phyloP scores from a whole-genome alignment of 164 flowering plant genomes.

The Warburgia ugandensis region DNA sequence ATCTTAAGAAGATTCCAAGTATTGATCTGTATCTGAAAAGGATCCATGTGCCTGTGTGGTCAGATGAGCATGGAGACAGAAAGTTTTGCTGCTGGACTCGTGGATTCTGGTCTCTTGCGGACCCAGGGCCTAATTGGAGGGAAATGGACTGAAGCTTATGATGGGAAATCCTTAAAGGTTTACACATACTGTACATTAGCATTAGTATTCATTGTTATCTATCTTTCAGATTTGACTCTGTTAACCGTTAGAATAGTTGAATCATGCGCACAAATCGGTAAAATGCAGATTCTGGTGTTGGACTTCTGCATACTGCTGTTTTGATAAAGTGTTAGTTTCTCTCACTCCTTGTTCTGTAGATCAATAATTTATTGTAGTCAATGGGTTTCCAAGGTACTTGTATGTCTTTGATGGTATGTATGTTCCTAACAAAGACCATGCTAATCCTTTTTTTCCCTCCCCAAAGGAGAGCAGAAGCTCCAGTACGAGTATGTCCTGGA shows the following conservation, averaged over 20 bases:
- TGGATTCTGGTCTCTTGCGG: slow-evolving; percentile 42
- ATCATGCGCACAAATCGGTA: no score
- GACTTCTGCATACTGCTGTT: no score
- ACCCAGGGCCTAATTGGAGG: slow-evolving; percentile 83
- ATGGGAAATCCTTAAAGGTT: slow-evolving; percentile 68
- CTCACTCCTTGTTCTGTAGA: no score
- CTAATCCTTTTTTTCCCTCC: no score
- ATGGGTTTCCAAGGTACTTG: no score
- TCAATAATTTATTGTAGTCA: no score
- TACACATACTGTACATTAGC: background rate
- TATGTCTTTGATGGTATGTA: no score
- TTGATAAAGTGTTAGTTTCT: no score
- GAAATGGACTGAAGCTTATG: slow-evolving; percentile 82
- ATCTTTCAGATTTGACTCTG: background rate
- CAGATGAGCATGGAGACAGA: slow-evolving; percentile 59
- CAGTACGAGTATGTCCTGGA: slow-evolving; percentile 12
- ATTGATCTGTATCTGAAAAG: no score
- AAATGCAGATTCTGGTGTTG: no score
- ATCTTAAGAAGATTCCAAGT: no score
- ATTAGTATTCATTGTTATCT: background rate
- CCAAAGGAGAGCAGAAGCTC: slow-evolving; percentile 12
- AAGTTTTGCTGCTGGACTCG: slow-evolving; percentile 34
- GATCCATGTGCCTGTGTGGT: background rate
- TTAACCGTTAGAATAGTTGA: background rate
- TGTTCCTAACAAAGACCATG: no score